Evolutionary conservation across 2,329 filamentous ascomycete genomes (phyloP).

Genomic region (Cercospora beticola): DNA sequence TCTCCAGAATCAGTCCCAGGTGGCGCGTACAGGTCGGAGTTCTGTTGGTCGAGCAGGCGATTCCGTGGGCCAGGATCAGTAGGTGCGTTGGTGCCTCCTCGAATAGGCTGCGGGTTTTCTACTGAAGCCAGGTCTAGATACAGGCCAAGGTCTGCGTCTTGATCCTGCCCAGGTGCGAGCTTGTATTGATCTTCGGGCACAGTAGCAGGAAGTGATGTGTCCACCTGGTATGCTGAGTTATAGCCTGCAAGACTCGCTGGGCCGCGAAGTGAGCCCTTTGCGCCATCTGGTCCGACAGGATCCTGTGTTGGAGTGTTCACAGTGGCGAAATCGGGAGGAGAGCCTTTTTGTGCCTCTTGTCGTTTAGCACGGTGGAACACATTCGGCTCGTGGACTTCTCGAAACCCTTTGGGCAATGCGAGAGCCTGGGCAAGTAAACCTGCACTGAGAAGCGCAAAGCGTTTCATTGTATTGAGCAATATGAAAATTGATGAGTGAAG

Average conservation of each 20-base stretch:
- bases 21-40: slow-evolving; percentile 43
- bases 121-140: slow-evolving; percentile 42
- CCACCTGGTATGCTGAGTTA: slow-evolving; percentile 36
- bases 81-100: slow-evolving; percentile 39
- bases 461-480: neutral
- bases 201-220: slow-evolving; percentile 35
- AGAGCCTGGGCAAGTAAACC: slow-evolving; percentile 4
- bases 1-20: slow-evolving; percentile 43
- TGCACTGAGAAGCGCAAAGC: neutral
- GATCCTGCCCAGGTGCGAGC: slow-evolving; percentile 40
- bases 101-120: slow-evolving; percentile 45
- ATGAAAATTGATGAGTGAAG: neutral
- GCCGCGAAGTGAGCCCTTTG: slow-evolving; percentile 41
- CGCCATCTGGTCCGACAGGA: slow-evolving; percentile 35
- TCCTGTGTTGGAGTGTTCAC: slow-evolving; percentile 12
- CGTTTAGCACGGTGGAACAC: slow-evolving; percentile 10
- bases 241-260: slow-evolving; percentile 37
- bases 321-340: slow-evolving; percentile 25
- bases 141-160: slow-evolving; percentile 41
- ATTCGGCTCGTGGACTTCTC: slow-evolving; percentile 4
- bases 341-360: slow-evolving; percentile 10
- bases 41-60: slow-evolving; percentile 40
- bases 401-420: slow-evolving; percentile 3
- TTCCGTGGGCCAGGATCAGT: slow-evolving; percentile 43
- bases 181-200: slow-evolving; percentile 40